Percentiles rank a stretch among this genome's conserved stretches.
phyloP scores from a whole-genome alignment of 768 basidiomycete genomes.

The Phylloporus sp. region DNA sequence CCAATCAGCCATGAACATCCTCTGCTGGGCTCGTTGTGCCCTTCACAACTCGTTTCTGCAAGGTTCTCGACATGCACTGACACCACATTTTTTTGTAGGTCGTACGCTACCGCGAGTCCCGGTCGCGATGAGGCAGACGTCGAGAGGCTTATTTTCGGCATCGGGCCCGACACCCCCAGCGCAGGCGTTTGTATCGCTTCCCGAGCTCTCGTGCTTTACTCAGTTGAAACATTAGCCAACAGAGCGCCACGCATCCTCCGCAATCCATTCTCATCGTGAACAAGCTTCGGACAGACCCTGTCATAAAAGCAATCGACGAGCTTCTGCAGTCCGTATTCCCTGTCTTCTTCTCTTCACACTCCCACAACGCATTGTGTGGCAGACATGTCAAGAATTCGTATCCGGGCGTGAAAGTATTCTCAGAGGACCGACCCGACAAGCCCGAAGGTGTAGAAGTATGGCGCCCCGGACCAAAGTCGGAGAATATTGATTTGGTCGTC shows the following conservation, averaged over 20 bases:
- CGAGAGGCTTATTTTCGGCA: conserved; percentile 13
- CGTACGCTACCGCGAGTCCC: not conserved
- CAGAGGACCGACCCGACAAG: conserved; percentile 62
- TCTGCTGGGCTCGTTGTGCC: conserved; percentile 17
- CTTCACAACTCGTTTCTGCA: conserved; percentile 22
- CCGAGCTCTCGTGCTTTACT: conserved; percentile 13
- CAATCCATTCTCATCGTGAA: conserved; percentile 73
- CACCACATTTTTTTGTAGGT: conserved; percentile 2
- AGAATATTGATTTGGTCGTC: conserved; percentile 79
- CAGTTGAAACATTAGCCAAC: conserved; percentile 25
- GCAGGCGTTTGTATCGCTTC: conserved; percentile 20
- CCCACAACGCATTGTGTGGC: conserved; percentile 1
- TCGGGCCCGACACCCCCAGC: conserved; percentile 2
- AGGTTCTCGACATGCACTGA: conserved; percentile 1
- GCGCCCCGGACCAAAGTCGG: conserved; percentile 47
- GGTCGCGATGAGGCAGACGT: not conserved
- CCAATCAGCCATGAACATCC: conserved; percentile 15
- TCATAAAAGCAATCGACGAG: conserved; percentile 69
- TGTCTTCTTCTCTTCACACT: not conserved
- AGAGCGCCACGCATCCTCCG: conserved; percentile 35
- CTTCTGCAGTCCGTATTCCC: conserved; percentile 53
- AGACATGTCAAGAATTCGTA: conserved; percentile 58
- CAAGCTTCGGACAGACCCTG: conserved; percentile 73
- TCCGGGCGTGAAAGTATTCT: conserved; percentile 58
- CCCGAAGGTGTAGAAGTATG: conserved; percentile 61